These are phyloP conservation scores for Xerocomus amazonicus DNA, from an alignment of 1,284 basidiomycete genomes.

Conservation along the genomic window DNA sequence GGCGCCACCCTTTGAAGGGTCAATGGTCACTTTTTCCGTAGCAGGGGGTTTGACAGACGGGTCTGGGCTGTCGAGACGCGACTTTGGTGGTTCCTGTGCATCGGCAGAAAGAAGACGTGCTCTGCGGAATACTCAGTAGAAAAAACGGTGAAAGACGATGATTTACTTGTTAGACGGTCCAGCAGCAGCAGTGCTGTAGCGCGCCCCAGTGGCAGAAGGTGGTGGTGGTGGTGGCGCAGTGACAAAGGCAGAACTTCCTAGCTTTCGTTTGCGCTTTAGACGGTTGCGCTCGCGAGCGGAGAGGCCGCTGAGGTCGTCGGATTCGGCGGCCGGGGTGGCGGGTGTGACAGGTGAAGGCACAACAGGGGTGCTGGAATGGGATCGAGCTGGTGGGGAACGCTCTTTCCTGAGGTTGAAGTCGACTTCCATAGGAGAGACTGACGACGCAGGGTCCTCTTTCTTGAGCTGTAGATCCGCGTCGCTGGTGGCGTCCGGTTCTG, in stretches of 20 bases:
- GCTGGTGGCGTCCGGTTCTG: constrained; percentile 46
- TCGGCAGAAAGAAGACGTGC: constrained; percentile 65
- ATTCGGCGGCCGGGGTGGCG: constrained; percentile 35
- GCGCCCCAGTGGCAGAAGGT: constrained; percentile 44
- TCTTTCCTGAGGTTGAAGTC: constrained; percentile 33
- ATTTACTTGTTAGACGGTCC: constrained; percentile 60
- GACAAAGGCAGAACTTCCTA: constrained; percentile 77
- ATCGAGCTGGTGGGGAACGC: constrained; percentile 28
- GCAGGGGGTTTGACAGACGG: constrained; percentile 34
- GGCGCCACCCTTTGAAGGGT: constrained; percentile 77
- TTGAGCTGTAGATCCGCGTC: constrained; percentile 40
- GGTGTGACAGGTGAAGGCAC: constrained; percentile 50
- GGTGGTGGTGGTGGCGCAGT: constrained; percentile 61
- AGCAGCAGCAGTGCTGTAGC: constrained; percentile 53
- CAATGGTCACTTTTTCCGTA: constrained; percentile 66
- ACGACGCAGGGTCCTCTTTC: constrained; percentile 34
- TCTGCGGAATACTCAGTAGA: constrained; percentile 37
- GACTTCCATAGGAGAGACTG: constrained; percentile 38
- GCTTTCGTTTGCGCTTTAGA: constrained; percentile 87
- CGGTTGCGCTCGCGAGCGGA: constrained; percentile 89
- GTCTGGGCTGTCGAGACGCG: constrained; percentile 57
- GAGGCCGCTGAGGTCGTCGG: constrained; percentile 49
- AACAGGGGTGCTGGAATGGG: constrained; percentile 53
- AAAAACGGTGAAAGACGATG: background rate
- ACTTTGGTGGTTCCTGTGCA: constrained; percentile 42